Conservation (phyloP, 2,329 filamentous ascomycete species). For the Phaeoacremonium minimum region DNA sequence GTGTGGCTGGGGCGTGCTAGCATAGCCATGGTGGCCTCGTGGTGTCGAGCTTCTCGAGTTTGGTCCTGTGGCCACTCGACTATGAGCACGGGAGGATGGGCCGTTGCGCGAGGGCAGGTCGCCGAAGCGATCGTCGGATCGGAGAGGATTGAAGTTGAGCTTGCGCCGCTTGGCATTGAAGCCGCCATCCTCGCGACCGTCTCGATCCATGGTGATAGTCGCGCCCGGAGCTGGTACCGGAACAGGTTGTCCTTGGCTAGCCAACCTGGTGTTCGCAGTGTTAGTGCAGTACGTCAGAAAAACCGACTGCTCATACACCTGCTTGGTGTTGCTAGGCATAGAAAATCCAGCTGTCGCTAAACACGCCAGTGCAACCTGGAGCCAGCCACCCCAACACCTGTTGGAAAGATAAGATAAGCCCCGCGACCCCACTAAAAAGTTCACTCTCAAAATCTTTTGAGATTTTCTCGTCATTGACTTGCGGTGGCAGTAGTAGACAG, state of each 20-base stretch:
- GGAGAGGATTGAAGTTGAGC: constrained; percentile 54
- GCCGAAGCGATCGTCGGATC: constrained; percentile 52
- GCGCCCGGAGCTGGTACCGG: too few relatives aligned
- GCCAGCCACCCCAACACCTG: too few relatives aligned
- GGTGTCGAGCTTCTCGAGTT: constrained; percentile 19
- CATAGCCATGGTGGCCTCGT: constrained; percentile 21
- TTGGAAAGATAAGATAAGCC: constrained; percentile 29
- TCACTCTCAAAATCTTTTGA: constrained; percentile 4
- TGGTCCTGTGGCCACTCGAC: constrained; percentile 11
- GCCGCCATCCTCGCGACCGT: constrained; percentile 20
- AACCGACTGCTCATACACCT: too few relatives aligned
- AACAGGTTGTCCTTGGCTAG: too few relatives aligned
- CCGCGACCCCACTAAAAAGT: constrained; percentile 29
- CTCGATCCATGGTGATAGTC: constrained; percentile 23
- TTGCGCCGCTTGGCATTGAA: constrained; percentile 57
- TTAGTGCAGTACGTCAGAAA: too few relatives aligned
- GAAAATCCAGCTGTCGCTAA: too few relatives aligned
- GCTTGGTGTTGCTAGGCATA: too few relatives aligned
- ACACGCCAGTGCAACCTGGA: too few relatives aligned
- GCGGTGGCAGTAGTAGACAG: too few relatives aligned
- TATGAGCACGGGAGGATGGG: constrained; percentile 30
- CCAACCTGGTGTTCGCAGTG: too few relatives aligned
- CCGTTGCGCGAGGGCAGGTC: constrained; percentile 42
- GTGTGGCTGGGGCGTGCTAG: constrained; percentile 34
- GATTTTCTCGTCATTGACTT: neutral